phyloP scores from a whole-genome alignment of 192 early-diverging fungal species.

The Backusella tuberculispora region DNA sequence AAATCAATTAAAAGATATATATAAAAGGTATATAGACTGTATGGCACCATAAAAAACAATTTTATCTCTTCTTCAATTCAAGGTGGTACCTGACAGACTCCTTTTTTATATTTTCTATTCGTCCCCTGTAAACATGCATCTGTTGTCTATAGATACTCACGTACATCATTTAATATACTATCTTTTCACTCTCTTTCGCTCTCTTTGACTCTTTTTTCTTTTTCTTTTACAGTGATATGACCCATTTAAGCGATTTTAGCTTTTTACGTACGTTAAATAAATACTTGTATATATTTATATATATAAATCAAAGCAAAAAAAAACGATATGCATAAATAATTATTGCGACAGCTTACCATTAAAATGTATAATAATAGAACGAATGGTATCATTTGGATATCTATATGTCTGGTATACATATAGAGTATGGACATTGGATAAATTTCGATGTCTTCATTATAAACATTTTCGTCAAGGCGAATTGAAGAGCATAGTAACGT shows the following conservation, averaged over 20 bases:
- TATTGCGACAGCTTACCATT: constrained; percentile 31
- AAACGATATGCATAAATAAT: constrained; percentile 37
- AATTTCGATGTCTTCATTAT: constrained; percentile 32
- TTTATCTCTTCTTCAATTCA: constrained; percentile 74
- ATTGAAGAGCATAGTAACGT: constrained; percentile 37
- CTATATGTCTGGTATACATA: constrained; percentile 32
- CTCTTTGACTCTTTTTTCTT: not conserved
- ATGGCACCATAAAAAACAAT: constrained; percentile 79
- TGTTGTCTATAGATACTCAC: not conserved
- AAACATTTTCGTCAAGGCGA: constrained; percentile 33
- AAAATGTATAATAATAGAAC: constrained; percentile 19
- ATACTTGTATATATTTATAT: constrained; percentile 34
- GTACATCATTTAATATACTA: not conserved
- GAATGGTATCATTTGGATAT: constrained; percentile 32
- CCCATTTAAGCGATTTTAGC: constrained; percentile 45
- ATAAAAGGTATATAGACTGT: constrained; percentile 69
- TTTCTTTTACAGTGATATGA: constrained; percentile 12
- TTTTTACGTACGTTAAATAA: constrained; percentile 39
- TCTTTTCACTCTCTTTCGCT: not conserved
- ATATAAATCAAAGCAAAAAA: too few species aligned
- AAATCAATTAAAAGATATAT: constrained; percentile 46
- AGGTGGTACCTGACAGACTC: constrained; percentile 78
- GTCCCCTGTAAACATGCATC: constrained; percentile 81
- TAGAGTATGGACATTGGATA: constrained; percentile 36
- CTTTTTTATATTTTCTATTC: constrained; percentile 89